Percentiles rank a stretch among this genome's conserved stretches.
phyloP scores from a whole-genome alignment of 1,139 yeast genomes.

The Geotrichum carabidarum region DNA sequence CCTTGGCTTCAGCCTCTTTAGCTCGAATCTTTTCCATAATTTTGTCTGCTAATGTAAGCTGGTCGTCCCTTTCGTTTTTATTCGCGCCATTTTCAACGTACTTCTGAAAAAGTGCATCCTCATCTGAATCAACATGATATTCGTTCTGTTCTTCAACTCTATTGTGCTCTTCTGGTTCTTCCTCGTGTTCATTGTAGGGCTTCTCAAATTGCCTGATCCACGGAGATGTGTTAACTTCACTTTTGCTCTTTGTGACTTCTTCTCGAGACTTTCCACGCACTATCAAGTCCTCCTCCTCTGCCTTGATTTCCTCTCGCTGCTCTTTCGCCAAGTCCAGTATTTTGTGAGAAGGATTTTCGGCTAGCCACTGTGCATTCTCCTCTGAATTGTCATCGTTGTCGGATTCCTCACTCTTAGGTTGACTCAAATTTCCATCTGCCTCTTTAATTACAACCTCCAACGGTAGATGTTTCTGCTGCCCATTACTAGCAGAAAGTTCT shows the following conservation, averaged over 20 bases:
- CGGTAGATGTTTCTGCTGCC: constrained; percentile 1
- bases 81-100: constrained; percentile 34
- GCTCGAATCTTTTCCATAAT: constrained; percentile 84
- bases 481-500: background rate
- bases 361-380: constrained; percentile 38
- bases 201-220: background rate
- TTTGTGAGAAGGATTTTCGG: constrained; percentile 75
- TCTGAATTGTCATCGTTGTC: constrained; percentile 36
- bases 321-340: constrained; percentile 82
- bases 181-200: background rate
- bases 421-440: constrained; percentile 23
- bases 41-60: constrained; percentile 71
- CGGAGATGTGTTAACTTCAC: background rate
- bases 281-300: constrained; percentile 42
- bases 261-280: too few species aligned
- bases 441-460: constrained; percentile 13
- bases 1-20: constrained; percentile 30
- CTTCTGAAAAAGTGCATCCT: constrained; percentile 39
- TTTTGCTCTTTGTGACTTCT: background rate
- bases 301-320: constrained; percentile 82
- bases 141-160: constrained; percentile 31
- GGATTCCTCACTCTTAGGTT: constrained; percentile 35
- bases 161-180: background rate
- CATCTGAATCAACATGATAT: constrained; percentile 43
- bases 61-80: constrained; percentile 45